Percentiles rank a stretch among this genome's conserved stretches.
phyloP scores from a whole-genome alignment of 176 grass and related monocot species.

The Areca catechu region DNA sequence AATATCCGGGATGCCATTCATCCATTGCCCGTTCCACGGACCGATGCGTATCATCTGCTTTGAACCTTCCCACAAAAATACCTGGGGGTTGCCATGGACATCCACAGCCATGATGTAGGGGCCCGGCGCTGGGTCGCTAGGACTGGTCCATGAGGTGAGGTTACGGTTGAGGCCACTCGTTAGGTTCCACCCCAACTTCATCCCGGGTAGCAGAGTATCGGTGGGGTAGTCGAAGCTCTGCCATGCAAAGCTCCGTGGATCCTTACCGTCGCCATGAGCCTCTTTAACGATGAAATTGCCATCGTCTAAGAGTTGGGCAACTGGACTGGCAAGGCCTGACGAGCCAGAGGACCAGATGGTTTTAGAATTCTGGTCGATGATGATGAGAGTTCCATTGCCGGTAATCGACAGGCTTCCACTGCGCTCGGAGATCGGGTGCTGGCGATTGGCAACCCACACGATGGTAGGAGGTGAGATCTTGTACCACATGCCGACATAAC shows the following conservation, averaged over 20 bases:
- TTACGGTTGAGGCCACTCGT: background rate
- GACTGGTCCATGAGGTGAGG: background rate
- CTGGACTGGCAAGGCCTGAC: background rate
- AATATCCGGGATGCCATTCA: background rate
- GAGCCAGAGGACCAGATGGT: background rate
- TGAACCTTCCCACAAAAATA: background rate
- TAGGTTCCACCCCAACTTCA: conserved; percentile 1
- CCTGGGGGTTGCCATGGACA: background rate
- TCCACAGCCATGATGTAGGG: background rate
- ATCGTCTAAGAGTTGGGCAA: no score
- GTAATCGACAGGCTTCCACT: conserved; percentile 1
- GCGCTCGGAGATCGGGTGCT: background rate
- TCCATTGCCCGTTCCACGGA: background rate
- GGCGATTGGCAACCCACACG: conserved; percentile 9
- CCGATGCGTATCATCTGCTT: background rate
- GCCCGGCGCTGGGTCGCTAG: background rate
- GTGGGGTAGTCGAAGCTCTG: conserved; percentile 3
- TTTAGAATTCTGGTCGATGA: background rate
- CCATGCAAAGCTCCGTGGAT: no score
- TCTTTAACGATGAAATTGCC: no score
- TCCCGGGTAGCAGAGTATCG: conserved; percentile 1
- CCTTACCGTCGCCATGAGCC: no score
- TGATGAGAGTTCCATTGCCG: background rate
- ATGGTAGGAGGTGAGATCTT: background rate
- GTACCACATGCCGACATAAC: conserved; percentile 5